Conservation (phyloP, 192 early-diverging fungal genomes). For the Coemansia sp. region DNA sequence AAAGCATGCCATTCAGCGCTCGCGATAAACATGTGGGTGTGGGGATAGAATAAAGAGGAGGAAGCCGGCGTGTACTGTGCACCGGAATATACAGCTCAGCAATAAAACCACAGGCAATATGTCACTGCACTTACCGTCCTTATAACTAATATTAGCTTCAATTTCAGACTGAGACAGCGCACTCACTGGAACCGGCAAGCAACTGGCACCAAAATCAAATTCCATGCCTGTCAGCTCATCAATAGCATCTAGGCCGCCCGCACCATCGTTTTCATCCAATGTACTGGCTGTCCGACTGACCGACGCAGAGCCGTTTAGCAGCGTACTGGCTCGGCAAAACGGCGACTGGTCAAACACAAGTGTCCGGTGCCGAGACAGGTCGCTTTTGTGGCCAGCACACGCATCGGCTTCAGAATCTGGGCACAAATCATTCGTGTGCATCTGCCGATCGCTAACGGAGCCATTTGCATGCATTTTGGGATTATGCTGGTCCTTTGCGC, state of each 20-base stretch:
- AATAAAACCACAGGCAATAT: background rate
- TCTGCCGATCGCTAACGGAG: slow-evolving; percentile 25
- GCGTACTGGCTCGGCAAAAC: slow-evolving; percentile 26
- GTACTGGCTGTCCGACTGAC: slow-evolving; percentile 11
- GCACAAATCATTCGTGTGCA: slow-evolving; percentile 13
- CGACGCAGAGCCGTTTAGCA: slow-evolving; percentile 8
- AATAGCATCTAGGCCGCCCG: background rate
- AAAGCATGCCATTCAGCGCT: background rate
- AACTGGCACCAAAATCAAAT: background rate
- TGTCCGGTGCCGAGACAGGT: slow-evolving; percentile 38
- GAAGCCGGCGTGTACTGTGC: background rate
- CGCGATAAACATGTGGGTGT: background rate
- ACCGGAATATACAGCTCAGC: background rate
- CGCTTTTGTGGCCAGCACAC: slow-evolving; percentile 4
- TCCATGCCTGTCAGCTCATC: slow-evolving; percentile 1
- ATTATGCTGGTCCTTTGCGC: background rate
- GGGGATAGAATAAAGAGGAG: background rate
- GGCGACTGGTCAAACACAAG: slow-evolving; percentile 47
- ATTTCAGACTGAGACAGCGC: background rate
- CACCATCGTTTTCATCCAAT: slow-evolving; percentile 1
- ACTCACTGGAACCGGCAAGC: slow-evolving; percentile 8
- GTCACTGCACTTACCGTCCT: background rate
- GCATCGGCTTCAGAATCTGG: background rate
- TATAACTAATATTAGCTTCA: background rate
- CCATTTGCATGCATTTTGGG: slow-evolving; percentile 11